phyloP scores from a whole-genome alignment of 192 early-diverging fungal genomes.

The Coemansia sp. region DNA sequence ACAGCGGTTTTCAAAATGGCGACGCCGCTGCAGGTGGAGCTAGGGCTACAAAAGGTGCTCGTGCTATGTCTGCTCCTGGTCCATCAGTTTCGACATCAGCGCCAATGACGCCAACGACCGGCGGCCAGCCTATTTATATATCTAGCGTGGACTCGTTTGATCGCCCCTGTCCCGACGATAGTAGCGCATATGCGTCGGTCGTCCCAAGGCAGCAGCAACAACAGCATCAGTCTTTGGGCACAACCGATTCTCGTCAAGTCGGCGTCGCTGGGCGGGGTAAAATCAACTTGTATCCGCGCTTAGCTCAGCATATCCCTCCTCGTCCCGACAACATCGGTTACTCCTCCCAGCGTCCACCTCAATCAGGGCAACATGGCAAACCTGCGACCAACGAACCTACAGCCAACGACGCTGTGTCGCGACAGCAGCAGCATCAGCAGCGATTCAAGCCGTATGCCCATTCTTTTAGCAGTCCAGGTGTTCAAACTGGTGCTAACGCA shows the following conservation, averaged over 20 bases:
- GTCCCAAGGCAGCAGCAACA: not conserved
- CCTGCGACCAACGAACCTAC: not conserved
- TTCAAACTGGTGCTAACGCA: not conserved
- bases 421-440: constrained; percentile 9
- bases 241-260: not conserved
- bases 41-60: constrained; percentile 1
- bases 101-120: constrained; percentile 28
- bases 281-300: constrained; percentile 34
- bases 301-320: constrained; percentile 41
- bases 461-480: not conserved
- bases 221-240: not conserved
- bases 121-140: constrained; percentile 11
- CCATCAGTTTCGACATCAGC: constrained; percentile 19
- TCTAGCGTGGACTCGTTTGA: constrained; percentile 28
- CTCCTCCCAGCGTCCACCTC: not conserved
- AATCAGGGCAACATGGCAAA: not conserved
- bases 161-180: not conserved
- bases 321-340: not conserved
- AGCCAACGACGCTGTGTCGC: not conserved
- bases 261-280: constrained; percentile 12
- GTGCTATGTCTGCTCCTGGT: constrained; percentile 19
- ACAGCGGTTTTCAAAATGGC: not conserved
- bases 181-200: not conserved
- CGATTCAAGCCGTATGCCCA: constrained; percentile 14
- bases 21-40: constrained; percentile 6